phyloP scores from a whole-genome alignment of 305 asterid species.

The Fraxinus latifolia region DNA sequence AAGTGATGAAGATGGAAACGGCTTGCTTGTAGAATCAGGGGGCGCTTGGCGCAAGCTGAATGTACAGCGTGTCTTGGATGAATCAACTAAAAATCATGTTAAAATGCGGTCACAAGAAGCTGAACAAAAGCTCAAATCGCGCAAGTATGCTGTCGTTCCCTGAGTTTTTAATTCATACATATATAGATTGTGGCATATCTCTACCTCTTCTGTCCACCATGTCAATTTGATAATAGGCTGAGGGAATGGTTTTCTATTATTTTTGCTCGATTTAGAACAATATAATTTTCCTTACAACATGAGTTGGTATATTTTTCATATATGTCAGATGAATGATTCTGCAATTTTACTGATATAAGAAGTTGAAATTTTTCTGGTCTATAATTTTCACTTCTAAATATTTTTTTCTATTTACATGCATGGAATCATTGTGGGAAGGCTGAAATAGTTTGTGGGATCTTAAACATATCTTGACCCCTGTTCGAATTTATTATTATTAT shows the following conservation, averaged over 20 bases:
- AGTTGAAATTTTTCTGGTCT: background rate
- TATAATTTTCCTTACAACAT: background rate
- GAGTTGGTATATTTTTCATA: background rate
- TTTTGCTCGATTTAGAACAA: background rate
- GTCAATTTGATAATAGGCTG: background rate
- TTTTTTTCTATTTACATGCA: background rate
- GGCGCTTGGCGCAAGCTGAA: conserved; percentile 86
- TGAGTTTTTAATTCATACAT: background rate
- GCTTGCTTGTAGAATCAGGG: conserved; percentile 90
- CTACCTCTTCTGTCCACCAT: conserved; percentile 1
- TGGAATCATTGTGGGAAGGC: background rate
- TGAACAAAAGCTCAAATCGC: conserved; percentile 63
- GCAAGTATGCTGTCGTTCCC: conserved; percentile 54
- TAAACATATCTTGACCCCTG: background rate
- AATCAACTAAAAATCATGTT: conserved; percentile 80
- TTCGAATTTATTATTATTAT: background rate
- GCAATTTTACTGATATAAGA: background rate
- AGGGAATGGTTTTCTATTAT: background rate
- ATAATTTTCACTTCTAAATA: background rate
- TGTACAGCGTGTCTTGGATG: conserved; percentile 88
- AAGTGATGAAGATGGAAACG: conserved; percentile 87
- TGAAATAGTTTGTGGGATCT: background rate
- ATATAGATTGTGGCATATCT: background rate
- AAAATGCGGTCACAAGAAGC: conserved; percentile 94
- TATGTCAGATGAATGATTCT: background rate